Percentiles rank a stretch among this genome's conserved stretches.
Conservation (phyloP, 345 rosid species). For the Atalantia buxifolia region DNA sequence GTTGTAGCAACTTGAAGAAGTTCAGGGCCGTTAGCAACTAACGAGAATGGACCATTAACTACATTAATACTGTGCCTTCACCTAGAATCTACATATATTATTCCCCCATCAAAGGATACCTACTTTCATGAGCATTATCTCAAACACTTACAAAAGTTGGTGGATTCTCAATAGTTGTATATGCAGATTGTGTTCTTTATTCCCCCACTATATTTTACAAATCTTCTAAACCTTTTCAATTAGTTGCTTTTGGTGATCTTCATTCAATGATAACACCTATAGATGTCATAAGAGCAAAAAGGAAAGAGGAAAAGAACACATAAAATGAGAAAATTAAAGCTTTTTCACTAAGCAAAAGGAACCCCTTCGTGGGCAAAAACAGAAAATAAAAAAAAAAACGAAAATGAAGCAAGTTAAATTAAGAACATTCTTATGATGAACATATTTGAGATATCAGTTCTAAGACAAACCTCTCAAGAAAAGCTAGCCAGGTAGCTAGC, state of each 20-base stretch:
- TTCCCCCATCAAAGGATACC: not conserved
- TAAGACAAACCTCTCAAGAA: slow-evolving; percentile 30
- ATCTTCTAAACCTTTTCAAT: slow-evolving; percentile 16
- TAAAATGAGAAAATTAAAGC: slow-evolving; percentile 14
- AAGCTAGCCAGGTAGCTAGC: not conserved
- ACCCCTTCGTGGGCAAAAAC: not conserved
- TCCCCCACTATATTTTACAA: slow-evolving; percentile 15
- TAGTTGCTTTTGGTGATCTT: slow-evolving; percentile 7
- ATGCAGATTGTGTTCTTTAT: slow-evolving; percentile 15
- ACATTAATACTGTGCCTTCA: slow-evolving; percentile 5
- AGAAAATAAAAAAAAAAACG: too few species aligned
- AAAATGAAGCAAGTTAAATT: not conserved
- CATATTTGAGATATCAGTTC: not conserved
- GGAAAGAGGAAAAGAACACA: not conserved
- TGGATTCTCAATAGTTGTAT: slow-evolving; percentile 12
- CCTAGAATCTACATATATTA: slow-evolving; percentile 1
- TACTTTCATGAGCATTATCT: slow-evolving; percentile 22
- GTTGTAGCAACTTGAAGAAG: slow-evolving; percentile 7
- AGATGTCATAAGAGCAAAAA: slow-evolving; percentile 1
- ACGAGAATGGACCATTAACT: slow-evolving; percentile 23
- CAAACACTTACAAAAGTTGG: slow-evolving; percentile 20
- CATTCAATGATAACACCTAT: slow-evolving; percentile 14
- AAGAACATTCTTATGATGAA: not conserved
- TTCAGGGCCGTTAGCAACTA: slow-evolving; percentile 23
- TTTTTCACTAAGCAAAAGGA: slow-evolving; percentile 2